These are phyloP conservation scores for Dendrothele bispora DNA, from an alignment of 768 basidiomycete genomes.

Conservation along the genomic window DNA sequence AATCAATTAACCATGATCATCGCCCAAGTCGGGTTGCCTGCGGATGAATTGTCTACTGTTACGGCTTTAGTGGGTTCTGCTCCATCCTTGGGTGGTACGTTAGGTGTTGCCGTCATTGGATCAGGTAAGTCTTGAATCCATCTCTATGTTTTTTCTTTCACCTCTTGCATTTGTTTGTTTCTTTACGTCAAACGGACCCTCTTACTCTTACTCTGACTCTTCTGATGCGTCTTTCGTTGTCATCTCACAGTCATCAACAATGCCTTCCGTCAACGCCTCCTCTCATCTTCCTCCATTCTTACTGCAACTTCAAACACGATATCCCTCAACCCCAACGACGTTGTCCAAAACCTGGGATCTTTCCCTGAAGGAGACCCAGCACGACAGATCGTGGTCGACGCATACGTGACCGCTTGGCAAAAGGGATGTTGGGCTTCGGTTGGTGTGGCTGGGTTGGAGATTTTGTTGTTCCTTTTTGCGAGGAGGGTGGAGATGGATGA, in stretches of 20 bases:
- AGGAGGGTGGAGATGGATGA: slow-evolving; percentile 9
- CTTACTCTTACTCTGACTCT: too few relatives aligned
- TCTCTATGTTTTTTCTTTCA: background rate
- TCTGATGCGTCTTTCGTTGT: too few relatives aligned
- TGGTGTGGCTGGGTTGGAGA: slow-evolving; percentile 19
- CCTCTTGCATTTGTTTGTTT: too few relatives aligned
- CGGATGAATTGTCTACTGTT: slow-evolving; percentile 21
- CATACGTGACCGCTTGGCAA: slow-evolving; percentile 21
- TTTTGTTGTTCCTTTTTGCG: slow-evolving; percentile 16
- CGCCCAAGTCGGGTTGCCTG: slow-evolving; percentile 21
- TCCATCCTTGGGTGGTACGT: slow-evolving; percentile 21
- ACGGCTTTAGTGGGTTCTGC: slow-evolving; percentile 21
- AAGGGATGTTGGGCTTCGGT: slow-evolving; percentile 18
- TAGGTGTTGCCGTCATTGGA: slow-evolving; percentile 26
- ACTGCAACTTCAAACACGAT: background rate
- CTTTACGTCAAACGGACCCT: too few relatives aligned
- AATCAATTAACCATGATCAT: slow-evolving; percentile 22
- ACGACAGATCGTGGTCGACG: slow-evolving; percentile 10
- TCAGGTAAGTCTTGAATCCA: slow-evolving; percentile 11
- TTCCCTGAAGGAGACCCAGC: slow-evolving; percentile 9
- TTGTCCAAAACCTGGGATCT: slow-evolving; percentile 12
- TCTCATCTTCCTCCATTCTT: background rate
- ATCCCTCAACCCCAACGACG: slow-evolving; percentile 20
- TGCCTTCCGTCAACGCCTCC: slow-evolving; percentile 10
- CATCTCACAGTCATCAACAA: slow-evolving; percentile 21